phyloP scores from a whole-genome alignment of 805 yeast genomes.

The Candida takata region DNA sequence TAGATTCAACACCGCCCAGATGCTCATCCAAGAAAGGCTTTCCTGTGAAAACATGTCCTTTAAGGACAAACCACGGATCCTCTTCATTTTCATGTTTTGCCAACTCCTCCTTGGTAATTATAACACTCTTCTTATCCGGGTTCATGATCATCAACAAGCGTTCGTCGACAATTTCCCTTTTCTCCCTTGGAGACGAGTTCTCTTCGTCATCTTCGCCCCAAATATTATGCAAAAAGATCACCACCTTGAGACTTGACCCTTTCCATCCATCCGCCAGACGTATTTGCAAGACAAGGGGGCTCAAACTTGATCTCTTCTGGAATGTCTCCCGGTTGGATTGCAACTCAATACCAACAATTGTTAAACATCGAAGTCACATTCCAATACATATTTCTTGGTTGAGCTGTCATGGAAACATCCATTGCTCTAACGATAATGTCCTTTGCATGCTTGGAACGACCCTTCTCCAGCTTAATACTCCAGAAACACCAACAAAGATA shows the following conservation, averaged over 20 bases:
- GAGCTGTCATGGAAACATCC: conserved; percentile 30
- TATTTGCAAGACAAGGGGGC: conserved; percentile 24
- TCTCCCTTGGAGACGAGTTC: conserved; percentile 1
- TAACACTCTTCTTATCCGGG: conserved; percentile 16
- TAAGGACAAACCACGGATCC: conserved; percentile 25
- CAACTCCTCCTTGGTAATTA: conserved; percentile 7
- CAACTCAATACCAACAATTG: conserved; percentile 32
- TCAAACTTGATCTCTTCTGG: conserved; percentile 19
- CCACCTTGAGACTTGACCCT: conserved; percentile 28
- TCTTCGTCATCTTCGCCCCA: conserved; percentile 27
- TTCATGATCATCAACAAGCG: conserved; percentile 25
- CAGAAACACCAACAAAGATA: conserved; percentile 32
- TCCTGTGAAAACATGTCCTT: conserved; percentile 31
- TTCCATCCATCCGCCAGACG: conserved; percentile 32
- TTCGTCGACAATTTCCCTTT: conserved; percentile 17
- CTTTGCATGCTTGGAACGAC: conserved; percentile 18
- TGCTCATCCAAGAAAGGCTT: conserved; percentile 28
- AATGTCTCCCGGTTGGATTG: conserved; percentile 15
- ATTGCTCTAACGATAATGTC: conserved; percentile 29
- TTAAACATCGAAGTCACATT: conserved; percentile 31
- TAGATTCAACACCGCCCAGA: conserved; percentile 26
- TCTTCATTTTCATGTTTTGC: conserved; percentile 6
- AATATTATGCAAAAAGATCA: conserved; percentile 22
- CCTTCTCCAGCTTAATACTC: conserved; percentile 21
- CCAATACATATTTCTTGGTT: conserved; percentile 33